phyloP scores from a whole-genome alignment of 2,329 filamentous ascomycete species.

The Microdochium nivale region DNA sequence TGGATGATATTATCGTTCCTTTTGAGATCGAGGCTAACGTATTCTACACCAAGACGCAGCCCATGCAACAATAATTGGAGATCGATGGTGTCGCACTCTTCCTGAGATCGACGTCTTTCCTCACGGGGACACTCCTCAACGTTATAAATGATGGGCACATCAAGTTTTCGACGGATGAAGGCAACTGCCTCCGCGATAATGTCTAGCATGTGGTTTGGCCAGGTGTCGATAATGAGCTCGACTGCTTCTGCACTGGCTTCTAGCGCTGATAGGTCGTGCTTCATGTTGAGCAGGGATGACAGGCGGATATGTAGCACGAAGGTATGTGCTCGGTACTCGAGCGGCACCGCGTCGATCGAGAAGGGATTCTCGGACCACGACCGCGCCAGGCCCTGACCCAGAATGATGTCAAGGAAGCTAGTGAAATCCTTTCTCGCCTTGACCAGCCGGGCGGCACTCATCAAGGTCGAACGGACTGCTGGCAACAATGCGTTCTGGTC shows the following conservation, averaged over 20 bases:
- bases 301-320: slow-evolving; percentile 55
- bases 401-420: slow-evolving; percentile 48
- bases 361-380: slow-evolving; percentile 52
- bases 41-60: slow-evolving; percentile 57
- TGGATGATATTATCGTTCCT: slow-evolving; percentile 39
- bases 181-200: slow-evolving; percentile 47
- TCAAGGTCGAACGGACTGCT: slow-evolving; percentile 30
- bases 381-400: slow-evolving; percentile 40
- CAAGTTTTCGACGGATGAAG: slow-evolving; percentile 45
- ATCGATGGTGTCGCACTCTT: slow-evolving; percentile 36
- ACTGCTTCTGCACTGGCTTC: slow-evolving; percentile 52
- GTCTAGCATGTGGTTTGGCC: slow-evolving; percentile 39
- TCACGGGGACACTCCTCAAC: slow-evolving; percentile 41
- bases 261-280: slow-evolving; percentile 41
- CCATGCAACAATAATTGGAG: slow-evolving; percentile 53
- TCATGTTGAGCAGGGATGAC: slow-evolving; percentile 43
- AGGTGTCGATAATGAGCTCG: slow-evolving; percentile 51
- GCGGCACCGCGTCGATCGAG: slow-evolving; percentile 48
- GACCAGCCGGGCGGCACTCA: slow-evolving; percentile 49
- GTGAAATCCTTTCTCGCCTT: slow-evolving; percentile 52
- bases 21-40: slow-evolving; percentile 53
- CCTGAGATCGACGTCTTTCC: slow-evolving; percentile 25
- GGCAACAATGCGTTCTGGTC: slow-evolving; percentile 17
- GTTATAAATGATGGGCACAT: slow-evolving; percentile 47
- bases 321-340: slow-evolving; percentile 49